Evolutionary conservation across 768 basidiomycete species (phyloP).

Genomic region (Ephemerocybe angulata): DNA sequence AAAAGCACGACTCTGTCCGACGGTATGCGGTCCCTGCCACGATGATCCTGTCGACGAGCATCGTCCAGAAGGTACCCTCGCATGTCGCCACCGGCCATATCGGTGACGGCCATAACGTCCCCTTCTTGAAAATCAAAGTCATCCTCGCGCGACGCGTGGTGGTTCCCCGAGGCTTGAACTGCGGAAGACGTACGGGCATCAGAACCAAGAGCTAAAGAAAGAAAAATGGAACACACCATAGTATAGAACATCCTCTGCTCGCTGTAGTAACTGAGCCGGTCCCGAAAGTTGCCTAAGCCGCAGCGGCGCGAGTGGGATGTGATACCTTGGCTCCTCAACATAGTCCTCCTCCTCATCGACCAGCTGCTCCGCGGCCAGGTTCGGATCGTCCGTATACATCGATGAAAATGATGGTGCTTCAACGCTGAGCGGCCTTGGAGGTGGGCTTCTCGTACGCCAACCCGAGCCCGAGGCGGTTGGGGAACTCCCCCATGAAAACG

Average conservation of each 20-base stretch:
- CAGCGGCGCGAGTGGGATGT: no score
- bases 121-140: conserved; percentile 6
- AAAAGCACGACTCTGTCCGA: neutral
- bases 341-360: no score
- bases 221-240: neutral
- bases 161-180: neutral
- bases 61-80: conserved; percentile 4
- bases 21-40: neutral
- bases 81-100: neutral
- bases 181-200: neutral
- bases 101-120: conserved; percentile 1
- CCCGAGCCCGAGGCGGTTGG: neutral
- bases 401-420: neutral
- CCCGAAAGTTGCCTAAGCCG: neutral
- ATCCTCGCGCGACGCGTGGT: neutral
- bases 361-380: no score
- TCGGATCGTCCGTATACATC: neutral
- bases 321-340: no score
- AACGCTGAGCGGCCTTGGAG: neutral
- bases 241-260: neutral
- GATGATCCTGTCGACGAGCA: neutral
- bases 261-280: neutral
- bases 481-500: neutral
- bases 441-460: neutral
- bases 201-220: neutral